Percentiles rank a stretch among this genome's conserved stretches.
Evolutionary conservation across 169 alveolate genomes (phyloP).

Genomic region (Eimeria nieschulzi): DNA sequence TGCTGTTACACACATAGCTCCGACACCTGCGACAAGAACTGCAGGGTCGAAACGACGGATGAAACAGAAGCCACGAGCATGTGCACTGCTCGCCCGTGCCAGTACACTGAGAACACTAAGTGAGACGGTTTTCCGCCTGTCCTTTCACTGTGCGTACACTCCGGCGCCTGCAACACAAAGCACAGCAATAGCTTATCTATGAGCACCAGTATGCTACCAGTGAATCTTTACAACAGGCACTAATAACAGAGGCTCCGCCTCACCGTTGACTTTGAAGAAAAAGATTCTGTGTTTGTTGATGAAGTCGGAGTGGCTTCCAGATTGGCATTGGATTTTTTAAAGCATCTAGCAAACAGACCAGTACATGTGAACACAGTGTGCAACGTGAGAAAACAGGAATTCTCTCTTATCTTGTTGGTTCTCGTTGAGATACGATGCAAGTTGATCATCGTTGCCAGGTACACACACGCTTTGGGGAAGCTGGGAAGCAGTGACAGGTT

Average conservation of each 20-base stretch:
- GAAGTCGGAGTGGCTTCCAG: conserved; percentile 36
- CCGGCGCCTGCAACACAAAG: conserved; percentile 18
- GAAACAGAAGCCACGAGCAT: background rate
- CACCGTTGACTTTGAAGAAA: conserved; percentile 60
- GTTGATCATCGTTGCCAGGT: conserved; percentile 4
- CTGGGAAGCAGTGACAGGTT: background rate
- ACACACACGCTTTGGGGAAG: conserved; percentile 42
- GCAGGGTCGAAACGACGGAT: conserved; percentile 12
- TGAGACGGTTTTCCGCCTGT: background rate
- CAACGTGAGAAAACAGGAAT: background rate
- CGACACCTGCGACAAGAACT: conserved; percentile 30
- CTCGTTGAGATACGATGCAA: conserved; percentile 22
- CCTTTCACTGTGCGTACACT: conserved; percentile 42
- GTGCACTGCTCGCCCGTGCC: conserved; percentile 4
- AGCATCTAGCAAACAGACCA: background rate
- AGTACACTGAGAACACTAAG: background rate
- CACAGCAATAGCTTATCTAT: background rate
- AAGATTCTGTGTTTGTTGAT: conserved; percentile 24
- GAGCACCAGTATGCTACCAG: too few species aligned
- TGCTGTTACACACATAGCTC: conserved; percentile 40
- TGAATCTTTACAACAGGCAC: too few species aligned
- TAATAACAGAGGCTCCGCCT: background rate
- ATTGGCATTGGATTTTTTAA: conserved; percentile 13
- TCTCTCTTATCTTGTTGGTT: background rate
- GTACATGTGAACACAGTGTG: conserved; percentile 35